These are phyloP conservation scores for Colletotrichum orchidophilum DNA, from an alignment of 2,329 filamentous ascomycete species.

Conservation along the genomic window DNA sequence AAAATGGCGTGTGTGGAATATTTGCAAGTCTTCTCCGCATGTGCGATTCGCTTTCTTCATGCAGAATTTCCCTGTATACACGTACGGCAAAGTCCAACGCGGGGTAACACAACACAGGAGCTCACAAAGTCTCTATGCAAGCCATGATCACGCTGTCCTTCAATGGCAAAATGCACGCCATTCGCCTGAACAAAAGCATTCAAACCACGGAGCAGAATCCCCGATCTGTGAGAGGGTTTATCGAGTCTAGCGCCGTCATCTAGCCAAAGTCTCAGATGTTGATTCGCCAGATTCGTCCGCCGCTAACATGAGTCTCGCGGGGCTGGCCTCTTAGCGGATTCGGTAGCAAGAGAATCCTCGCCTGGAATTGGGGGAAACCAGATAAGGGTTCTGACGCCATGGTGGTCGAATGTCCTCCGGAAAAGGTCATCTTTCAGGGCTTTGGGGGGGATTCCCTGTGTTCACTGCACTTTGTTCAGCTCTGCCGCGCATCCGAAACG, in stretches of 20 bases:
- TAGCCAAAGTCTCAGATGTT: background rate
- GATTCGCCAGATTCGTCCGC: background rate
- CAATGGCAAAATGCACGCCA: background rate
- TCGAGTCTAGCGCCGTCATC: background rate
- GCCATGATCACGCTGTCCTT: no score
- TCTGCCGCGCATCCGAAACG: background rate
- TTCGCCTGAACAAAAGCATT: background rate
- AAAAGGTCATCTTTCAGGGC: background rate
- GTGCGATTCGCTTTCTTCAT: background rate
- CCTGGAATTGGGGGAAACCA: background rate
- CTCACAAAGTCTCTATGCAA: background rate
- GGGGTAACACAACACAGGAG: background rate
- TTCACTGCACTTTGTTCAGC: background rate
- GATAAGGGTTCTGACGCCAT: constrained; percentile 2
- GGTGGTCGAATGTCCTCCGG: background rate
- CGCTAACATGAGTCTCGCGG: background rate
- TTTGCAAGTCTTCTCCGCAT: background rate
- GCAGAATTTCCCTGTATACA: background rate
- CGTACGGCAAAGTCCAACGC: background rate
- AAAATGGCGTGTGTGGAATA: background rate
- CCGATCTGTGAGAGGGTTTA: background rate
- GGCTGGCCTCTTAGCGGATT: background rate
- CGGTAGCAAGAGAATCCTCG: no score
- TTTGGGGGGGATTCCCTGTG: background rate
- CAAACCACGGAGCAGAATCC: background rate